Conservation (phyloP, 768 basidiomycete species). For the Cyclocybe aegerita region DNA sequence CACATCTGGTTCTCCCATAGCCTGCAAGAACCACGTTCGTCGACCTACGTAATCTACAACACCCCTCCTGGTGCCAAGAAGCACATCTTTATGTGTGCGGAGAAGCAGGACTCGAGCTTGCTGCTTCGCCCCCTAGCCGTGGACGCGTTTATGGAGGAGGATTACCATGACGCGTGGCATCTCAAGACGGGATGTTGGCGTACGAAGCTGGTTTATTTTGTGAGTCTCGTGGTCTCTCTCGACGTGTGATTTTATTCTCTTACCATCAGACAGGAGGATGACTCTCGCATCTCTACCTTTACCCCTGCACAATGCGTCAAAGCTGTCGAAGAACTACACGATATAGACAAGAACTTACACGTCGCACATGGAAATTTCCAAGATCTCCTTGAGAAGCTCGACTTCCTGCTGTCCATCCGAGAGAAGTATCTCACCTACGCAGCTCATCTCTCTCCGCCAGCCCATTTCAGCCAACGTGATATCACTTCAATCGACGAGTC, state of each 20-base stretch:
- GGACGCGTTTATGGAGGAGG: background rate
- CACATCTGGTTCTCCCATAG: background rate
- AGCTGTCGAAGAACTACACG: slow-evolving; percentile 1
- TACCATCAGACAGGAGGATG: background rate
- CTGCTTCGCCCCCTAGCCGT: background rate
- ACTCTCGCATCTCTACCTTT: background rate
- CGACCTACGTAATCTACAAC: background rate
- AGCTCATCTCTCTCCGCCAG: too few relatives aligned
- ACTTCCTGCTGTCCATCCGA: too few relatives aligned
- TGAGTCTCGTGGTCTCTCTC: background rate
- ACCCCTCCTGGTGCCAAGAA: background rate
- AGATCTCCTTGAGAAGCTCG: too few relatives aligned
- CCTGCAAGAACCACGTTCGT: background rate
- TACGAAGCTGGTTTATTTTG: background rate
- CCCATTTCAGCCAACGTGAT: background rate
- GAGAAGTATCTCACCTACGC: too few relatives aligned
- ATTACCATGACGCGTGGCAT: background rate
- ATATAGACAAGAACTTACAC: background rate
- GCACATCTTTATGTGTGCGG: background rate
- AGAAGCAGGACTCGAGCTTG: background rate
- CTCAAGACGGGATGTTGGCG: background rate
- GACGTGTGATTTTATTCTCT: too few relatives aligned
- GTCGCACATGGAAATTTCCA: background rate
- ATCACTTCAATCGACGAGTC: background rate
- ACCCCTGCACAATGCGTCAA: background rate